Evolutionary conservation across 2,329 filamentous ascomycete genomes (phyloP), one percentile per base, ranked within the genome.

Genomic region (Penicillium expansum): DNA sequence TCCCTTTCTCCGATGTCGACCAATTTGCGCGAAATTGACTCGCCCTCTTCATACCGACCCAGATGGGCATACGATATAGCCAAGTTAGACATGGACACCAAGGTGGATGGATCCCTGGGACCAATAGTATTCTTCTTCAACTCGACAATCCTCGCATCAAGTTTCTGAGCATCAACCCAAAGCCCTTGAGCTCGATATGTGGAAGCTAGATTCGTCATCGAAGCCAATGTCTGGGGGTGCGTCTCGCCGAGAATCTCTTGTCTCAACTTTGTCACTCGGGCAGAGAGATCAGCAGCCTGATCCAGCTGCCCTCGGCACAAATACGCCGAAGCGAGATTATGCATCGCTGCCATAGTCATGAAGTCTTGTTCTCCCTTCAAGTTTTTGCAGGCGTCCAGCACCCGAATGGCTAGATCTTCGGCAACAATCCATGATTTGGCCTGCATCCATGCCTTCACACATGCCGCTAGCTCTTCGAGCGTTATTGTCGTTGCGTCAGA

Each of bases 121-220:
- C 59, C 59, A 4, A 57, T 16, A 4, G 48, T 51, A 6, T 51
- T 29, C 6, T 48, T 51, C 52, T 62, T 62, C 16, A 52, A 18
- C 30, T 59, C 38, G 22, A 59, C 18, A 4, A 55, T 47, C n/a
- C n/a, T 33, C 5, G 30, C 27, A 47, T 62, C 60, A n/a, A 62
- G 52, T 16, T 41, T 27, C 3, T 37, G 49, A 7, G 60, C 60
- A 20, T 62, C 53, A 1, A 30, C 20, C 49, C 52, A 54, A 22
- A 38, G 49, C 1, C 60, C 60, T 35, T 61, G 58, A 10, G 52
- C 29, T 18, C 60, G 55, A 51, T 59, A 61, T 0, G 52, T 54
- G 16, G 58, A 56, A 29, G 60, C 60, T 11, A 62, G 43, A 50
- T 61, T 62, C 8, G 58, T 52, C 60, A 62, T 62, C 8, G 60